phyloP scores from a whole-genome alignment of 2,329 filamentous ascomycete species.

The Coniochaeta sp. region DNA sequence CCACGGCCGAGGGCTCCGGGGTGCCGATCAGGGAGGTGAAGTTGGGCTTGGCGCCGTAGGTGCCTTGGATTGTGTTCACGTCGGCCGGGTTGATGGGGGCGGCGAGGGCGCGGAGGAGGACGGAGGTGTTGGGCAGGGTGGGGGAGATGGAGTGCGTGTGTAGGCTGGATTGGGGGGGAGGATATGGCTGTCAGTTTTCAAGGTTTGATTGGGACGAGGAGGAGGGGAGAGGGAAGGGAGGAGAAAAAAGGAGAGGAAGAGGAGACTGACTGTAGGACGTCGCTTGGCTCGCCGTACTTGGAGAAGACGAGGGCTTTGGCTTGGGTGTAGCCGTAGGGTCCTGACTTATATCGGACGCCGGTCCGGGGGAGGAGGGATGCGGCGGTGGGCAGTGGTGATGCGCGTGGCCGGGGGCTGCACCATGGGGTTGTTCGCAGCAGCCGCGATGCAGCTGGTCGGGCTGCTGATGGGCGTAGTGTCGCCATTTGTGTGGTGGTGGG shows the following conservation, averaged over 20 bases:
- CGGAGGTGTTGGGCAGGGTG: slow-evolving; percentile 51
- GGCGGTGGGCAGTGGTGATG: slow-evolving; percentile 5
- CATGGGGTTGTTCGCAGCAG: background rate
- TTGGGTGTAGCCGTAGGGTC: slow-evolving; percentile 74
- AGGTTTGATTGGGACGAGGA: background rate
- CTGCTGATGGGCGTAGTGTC: background rate
- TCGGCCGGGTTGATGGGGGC: slow-evolving; percentile 95
- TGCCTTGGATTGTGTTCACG: slow-evolving; percentile 95
- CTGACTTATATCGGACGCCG: slow-evolving; percentile 42
- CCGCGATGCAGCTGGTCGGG: background rate
- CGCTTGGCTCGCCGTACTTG: slow-evolving; percentile 65
- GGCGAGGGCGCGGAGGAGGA: slow-evolving; percentile 82
- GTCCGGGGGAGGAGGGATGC: background rate
- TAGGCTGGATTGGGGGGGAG: slow-evolving; percentile 33
- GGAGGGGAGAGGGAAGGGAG: background rate
- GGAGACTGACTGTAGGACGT: slow-evolving; percentile 52
- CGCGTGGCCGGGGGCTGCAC: slow-evolving; percentile 6
- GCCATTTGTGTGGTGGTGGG: background rate
- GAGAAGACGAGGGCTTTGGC: slow-evolving; percentile 75
- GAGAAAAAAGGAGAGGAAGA: background rate
- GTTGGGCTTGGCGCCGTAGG: slow-evolving; percentile 82
- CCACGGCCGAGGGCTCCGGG: slow-evolving; percentile 64
- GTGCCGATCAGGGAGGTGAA: slow-evolving; percentile 66
- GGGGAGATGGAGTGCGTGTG: slow-evolving; percentile 74
- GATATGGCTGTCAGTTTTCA: background rate